Evolutionary conservation across 78 protist genomes (phyloP).

Genomic region (Reticulomyxa filosa): DNA sequence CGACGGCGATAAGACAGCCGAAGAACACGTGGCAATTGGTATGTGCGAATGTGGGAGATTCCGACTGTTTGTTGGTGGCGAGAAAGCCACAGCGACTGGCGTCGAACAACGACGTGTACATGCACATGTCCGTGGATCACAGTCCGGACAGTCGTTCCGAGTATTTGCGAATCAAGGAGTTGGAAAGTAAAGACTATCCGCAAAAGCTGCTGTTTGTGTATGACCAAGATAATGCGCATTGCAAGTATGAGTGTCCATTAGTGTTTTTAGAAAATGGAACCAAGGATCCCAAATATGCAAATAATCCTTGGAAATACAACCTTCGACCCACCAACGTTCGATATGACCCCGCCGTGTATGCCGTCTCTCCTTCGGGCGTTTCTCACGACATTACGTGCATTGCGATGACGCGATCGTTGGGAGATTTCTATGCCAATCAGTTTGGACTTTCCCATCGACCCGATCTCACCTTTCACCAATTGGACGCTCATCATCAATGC

Average conservation of each 20-base stretch:
- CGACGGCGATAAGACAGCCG: not conserved
- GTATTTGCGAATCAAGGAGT: not conserved
- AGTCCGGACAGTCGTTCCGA: not conserved
- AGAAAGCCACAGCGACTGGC: no score
- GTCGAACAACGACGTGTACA: no score
- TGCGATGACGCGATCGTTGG: constrained; percentile 5
- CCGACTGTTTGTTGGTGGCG: not conserved
- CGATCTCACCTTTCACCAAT: not conserved
- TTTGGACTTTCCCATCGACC: not conserved
- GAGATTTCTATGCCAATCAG: not conserved
- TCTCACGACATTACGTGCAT: not conserved
- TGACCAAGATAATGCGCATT: not conserved
- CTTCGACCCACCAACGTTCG: constrained; percentile 1
- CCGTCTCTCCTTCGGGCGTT: not conserved
- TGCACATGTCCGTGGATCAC: no score
- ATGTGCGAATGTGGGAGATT: not conserved
- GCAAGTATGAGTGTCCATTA: not conserved
- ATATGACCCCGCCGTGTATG: constrained; percentile 3
- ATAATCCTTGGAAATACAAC: constrained; percentile 4
- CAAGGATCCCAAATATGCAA: not conserved
- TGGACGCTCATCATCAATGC: not conserved
- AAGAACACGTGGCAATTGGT: no score
- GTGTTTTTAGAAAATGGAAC: not conserved
- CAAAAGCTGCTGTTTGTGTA: constrained; percentile 1
- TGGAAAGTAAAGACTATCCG: not conserved